phyloP scores from a whole-genome alignment of 768 basidiomycete genomes.

The Tricholoma furcatifolium region DNA sequence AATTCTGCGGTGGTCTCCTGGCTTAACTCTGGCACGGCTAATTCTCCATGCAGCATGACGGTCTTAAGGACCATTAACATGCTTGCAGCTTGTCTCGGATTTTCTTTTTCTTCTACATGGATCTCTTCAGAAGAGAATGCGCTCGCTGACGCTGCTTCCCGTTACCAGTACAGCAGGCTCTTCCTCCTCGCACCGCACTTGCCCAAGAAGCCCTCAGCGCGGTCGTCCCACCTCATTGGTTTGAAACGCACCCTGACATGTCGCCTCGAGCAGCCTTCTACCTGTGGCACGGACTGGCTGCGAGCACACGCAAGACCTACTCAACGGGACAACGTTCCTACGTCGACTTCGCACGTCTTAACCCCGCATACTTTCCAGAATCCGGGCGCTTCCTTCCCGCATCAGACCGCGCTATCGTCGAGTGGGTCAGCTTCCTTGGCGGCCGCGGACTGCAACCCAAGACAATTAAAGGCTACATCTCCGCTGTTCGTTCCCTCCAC shows the following conservation, averaged over 20 bases:
- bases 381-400: conserved; percentile 18
- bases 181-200: conserved; percentile 26
- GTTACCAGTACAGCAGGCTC: conserved; percentile 21
- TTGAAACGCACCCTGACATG: conserved; percentile 14
- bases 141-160: conserved; percentile 27
- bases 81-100: conserved; percentile 18
- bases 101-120: conserved; percentile 24
- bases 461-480: conserved; percentile 23
- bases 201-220: conserved; percentile 10
- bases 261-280: conserved; percentile 19
- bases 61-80: conserved; percentile 15
- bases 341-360: conserved; percentile 22
- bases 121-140: conserved; percentile 19
- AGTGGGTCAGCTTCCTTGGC: conserved; percentile 21
- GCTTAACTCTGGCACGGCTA: conserved; percentile 7
- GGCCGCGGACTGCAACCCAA: conserved; percentile 12
- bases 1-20: conserved; percentile 25
- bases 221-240: conserved; percentile 21
- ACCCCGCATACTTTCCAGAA: conserved; percentile 13
- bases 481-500: conserved; percentile 26
- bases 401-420: conserved; percentile 11
- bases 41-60: conserved; percentile 2
- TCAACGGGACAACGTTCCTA: conserved; percentile 28
- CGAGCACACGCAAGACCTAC: conserved; percentile 29
- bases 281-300: conserved; percentile 30